Base-by-base conservation (phyloP, 2,329 filamentous ascomycete species). In the Colletotrichum sp. region DNA sequence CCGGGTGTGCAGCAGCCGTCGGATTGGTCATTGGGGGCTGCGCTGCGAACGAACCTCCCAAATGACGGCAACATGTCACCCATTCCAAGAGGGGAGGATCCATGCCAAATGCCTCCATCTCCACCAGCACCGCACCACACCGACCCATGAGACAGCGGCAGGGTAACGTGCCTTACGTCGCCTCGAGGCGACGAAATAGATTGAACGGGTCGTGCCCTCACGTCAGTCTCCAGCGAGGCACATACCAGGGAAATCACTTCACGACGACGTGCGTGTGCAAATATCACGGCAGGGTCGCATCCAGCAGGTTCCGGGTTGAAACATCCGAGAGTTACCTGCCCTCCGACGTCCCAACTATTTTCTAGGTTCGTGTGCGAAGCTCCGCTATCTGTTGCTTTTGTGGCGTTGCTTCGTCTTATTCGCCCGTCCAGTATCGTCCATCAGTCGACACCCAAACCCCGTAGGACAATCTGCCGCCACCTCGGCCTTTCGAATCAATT, bases 81-180 rank as follows among this genome's bases (percentile, higher is more conserved):
- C 70, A 70, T 61, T 73, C 70, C 67, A 73, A n/a, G 38, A 70
- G 70, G 67, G 61, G 54, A 66, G 61, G 54, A 54, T 73, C 67
- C 61, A 61, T 66, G 31, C 38, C 54, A 55, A 51, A 51, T 38
- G 62, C 31, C 70, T 57, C 57, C 29, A 54, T 27, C 61, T 15
- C 67, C 36, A 55, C 38, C 58, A 24, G 58, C 66, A 66, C 33
- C 21, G 38, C 38, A 65, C 27, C 38, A 38, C 61, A 64, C 61
- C 61, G 36, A 29, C 43, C 38, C 51, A 58, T 15, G 51, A 31
- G 65, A 58, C 51, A 33, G 29, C 31, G 54, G 21, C 54, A 67
- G 58, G 29, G 43, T 54, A 65, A 65, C 63, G 63, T 65, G 51
- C 64, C 51, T 57, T 29, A 12, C 27, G 47, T 66, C 34, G 64